phyloP scores from a whole-genome alignment of 225 moss, liverwort and hornwort species.

The Bryoerythrophyllum caledonicum region DNA sequence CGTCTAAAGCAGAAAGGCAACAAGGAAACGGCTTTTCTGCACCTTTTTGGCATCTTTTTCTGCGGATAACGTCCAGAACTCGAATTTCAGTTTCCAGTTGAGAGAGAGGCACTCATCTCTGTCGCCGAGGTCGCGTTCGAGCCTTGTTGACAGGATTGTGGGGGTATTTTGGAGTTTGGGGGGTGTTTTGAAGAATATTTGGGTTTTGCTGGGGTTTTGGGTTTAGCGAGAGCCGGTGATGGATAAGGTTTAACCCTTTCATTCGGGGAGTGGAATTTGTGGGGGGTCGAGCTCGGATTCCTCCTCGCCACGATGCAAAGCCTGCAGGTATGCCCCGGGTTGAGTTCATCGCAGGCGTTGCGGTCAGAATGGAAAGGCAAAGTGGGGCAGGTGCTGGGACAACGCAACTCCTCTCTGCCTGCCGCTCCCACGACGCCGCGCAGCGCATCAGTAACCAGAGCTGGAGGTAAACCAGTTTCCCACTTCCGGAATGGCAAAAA shows the following conservation, averaged over 20 bases:
- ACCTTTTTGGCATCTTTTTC: neutral
- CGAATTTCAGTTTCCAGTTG: neutral
- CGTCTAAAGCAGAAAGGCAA: neutral
- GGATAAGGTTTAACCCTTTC: conserved; percentile 19
- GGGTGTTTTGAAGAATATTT: neutral
- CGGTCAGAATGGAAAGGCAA: conserved; percentile 41
- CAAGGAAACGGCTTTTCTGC: neutral
- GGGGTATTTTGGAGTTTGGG: neutral
- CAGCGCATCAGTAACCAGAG: conserved; percentile 17
- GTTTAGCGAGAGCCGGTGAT: neutral
- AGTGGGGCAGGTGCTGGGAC: conserved; percentile 22
- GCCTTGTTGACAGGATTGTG: neutral
- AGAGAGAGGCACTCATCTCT: conserved; percentile 3
- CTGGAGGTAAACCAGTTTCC: conserved; percentile 35
- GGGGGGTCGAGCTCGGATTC: neutral
- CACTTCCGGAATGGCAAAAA: too few species aligned
- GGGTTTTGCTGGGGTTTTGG: neutral
- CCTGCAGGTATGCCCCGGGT: conserved; percentile 33
- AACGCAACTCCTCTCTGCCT: conserved; percentile 12
- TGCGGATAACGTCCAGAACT: conserved; percentile 32
- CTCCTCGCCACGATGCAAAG: conserved; percentile 37
- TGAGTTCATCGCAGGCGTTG: conserved; percentile 22
- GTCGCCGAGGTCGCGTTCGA: neutral
- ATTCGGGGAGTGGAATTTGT: neutral
- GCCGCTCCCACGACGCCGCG: neutral